Conservation (phyloP, 208 protist genomes). For the Porcisia deanei region DNA sequence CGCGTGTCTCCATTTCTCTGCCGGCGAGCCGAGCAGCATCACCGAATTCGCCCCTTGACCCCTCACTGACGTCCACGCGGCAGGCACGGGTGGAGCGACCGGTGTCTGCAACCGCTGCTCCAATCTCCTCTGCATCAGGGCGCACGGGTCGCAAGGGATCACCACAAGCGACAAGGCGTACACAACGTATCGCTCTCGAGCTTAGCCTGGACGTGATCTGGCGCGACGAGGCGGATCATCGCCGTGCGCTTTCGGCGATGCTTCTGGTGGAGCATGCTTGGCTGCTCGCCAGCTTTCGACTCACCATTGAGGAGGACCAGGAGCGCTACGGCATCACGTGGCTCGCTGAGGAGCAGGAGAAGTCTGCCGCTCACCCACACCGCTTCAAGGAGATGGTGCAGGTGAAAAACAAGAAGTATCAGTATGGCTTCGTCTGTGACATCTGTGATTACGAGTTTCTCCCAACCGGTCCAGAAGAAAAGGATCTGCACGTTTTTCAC, state of each 20-base stretch:
- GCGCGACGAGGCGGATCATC: constrained; percentile 41
- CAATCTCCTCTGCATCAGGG: background rate
- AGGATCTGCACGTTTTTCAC: constrained; percentile 76
- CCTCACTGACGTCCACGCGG: background rate
- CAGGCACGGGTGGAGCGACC: background rate
- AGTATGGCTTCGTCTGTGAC: constrained; percentile 86
- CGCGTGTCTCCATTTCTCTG: background rate
- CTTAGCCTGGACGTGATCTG: constrained; percentile 26
- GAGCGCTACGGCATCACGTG: constrained; percentile 77
- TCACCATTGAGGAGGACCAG: constrained; percentile 72
- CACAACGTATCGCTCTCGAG: constrained; percentile 21
- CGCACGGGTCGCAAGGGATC: background rate
- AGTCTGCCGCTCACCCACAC: constrained; percentile 77
- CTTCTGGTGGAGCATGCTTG: constrained; percentile 64
- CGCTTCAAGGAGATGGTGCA: constrained; percentile 58
- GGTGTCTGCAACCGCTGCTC: too few relatives aligned
- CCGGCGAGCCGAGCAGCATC: background rate
- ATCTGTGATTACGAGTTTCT: constrained; percentile 81
- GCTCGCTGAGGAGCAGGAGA: constrained; percentile 78
- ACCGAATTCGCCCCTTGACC: background rate
- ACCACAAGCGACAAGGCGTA: background rate
- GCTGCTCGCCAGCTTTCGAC: constrained; percentile 51
- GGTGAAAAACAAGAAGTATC: constrained; percentile 62
- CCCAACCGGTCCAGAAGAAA: constrained; percentile 35
- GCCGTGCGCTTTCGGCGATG: constrained; percentile 26